phyloP scores from a whole-genome alignment of 163 green algal genomes.

The Coccomyxa subellipsoidea region DNA sequence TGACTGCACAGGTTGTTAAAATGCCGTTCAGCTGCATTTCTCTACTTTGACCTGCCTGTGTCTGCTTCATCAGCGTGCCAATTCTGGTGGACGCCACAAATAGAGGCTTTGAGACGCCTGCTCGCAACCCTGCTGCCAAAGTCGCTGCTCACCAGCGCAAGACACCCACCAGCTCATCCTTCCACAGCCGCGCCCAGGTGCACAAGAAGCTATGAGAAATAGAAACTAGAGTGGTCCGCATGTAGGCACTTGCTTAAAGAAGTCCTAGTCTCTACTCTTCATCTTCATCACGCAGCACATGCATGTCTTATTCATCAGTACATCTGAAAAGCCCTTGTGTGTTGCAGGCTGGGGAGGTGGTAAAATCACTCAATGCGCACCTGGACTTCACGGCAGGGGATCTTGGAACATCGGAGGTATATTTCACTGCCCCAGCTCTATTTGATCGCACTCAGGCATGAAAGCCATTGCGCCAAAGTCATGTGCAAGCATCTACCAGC shows the following conservation, averaged over 20 bases:
- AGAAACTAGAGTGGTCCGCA: too few species aligned
- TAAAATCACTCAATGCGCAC: neutral
- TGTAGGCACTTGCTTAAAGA: too few species aligned
- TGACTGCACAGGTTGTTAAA: too few species aligned
- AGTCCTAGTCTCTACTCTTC: too few species aligned
- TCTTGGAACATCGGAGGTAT: neutral
- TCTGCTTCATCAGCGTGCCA: neutral
- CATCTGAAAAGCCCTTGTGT: neutral
- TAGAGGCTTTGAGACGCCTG: neutral
- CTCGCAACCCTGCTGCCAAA: neutral
- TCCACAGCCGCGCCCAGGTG: neutral
- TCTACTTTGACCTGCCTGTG: neutral
- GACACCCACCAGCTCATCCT: neutral
- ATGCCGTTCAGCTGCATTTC: neutral
- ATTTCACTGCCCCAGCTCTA: neutral
- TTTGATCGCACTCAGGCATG: too few species aligned
- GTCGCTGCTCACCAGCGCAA: neutral
- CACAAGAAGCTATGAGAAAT: too few species aligned
- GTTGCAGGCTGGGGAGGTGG: neutral
- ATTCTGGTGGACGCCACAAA: neutral
- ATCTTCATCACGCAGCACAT: neutral
- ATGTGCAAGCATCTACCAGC: neutral
- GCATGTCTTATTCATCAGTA: neutral
- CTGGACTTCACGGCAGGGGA: neutral
- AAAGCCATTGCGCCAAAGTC: neutral